Evolutionary conservation across 805 yeast species (phyloP), one percentile per base, ranked within the genome.

Genomic region (Clavispora asparagi): DNA sequence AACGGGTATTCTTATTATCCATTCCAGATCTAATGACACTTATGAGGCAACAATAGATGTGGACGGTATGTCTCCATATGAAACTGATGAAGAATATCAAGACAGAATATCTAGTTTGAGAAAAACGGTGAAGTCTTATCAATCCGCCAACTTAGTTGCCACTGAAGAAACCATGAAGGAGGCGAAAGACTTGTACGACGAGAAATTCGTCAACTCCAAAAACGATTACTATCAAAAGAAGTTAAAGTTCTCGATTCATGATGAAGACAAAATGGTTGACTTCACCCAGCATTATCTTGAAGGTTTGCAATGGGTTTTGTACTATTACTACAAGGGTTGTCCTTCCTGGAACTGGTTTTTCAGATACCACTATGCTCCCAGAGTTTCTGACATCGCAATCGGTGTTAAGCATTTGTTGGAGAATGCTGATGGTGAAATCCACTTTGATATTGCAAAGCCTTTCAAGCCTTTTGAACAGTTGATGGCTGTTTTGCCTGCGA

Each of bases 331-430:
- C 61, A 77, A 78, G 55, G 98, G 97, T 26, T 83, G 88, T 60
- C 87, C 88, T 35, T 90, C 98, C 2, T 92, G 99, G 99, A 84
- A 87, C 39, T 92, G 98, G 99, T 92, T 79, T 62, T 92, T 79
- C 63, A 80, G 74, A 54, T 87, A 87, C 64, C 97, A 94, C 63
- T 92, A 92, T 64, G 80, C 98, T 14, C 99, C 99, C 40, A 81
- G 96, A 71, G 88, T 92, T 48, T 88, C 97, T 5, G 98, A 92
- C 67, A 74, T 92, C 50, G 65, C 77, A 30, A 70, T 74, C 47
- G 98, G 97, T 41, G 73, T 92, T 44, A 77, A 82, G 41, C 78
- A 79, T 45, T 68, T 76, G 49, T 53, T 70, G 35, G 61, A 61
- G 6, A 52, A 57, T 8, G 54, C 57, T 16, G 60, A 65, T 40